Conservation (phyloP, 345 rosid genomes). For the Syzygium aqueum region DNA sequence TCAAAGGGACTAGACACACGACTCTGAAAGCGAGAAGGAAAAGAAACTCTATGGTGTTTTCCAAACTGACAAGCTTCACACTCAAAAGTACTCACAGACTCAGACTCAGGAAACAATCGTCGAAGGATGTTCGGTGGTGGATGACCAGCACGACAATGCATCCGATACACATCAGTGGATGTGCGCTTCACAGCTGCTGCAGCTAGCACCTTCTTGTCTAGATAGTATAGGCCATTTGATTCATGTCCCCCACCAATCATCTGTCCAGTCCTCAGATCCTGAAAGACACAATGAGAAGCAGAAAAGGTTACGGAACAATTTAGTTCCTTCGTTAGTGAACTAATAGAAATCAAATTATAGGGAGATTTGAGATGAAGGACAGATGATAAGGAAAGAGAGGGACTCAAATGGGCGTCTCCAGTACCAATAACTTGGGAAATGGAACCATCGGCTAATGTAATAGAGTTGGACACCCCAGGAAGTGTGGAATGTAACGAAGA, state of each 20-base stretch:
- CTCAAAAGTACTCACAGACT: neutral
- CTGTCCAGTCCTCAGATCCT: neutral
- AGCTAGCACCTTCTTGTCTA: neutral
- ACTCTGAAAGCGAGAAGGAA: neutral
- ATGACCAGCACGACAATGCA: neutral
- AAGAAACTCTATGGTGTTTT: neutral
- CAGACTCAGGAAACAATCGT: neutral
- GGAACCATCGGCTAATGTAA: neutral
- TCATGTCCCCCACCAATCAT: neutral
- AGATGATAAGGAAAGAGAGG: neutral
- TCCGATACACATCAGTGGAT: neutral
- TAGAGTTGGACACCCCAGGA: neutral
- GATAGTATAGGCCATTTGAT: neutral
- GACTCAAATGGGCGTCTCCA: neutral
- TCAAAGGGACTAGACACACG: neutral
- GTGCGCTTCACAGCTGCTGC: neutral
- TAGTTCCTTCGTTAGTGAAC: neutral
- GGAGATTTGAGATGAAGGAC: neutral
- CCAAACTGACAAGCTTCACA: neutral
- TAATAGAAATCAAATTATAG: too few species aligned
- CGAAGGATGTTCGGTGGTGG: too few species aligned
- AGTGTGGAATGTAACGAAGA: neutral
- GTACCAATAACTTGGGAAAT: neutral
- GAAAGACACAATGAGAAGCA: neutral
- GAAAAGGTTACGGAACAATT: fast-evolving